These are phyloP conservation scores for Phytophthora fragariae DNA, from an alignment of 352 stramenopile species.

Conservation along the genomic window DNA sequence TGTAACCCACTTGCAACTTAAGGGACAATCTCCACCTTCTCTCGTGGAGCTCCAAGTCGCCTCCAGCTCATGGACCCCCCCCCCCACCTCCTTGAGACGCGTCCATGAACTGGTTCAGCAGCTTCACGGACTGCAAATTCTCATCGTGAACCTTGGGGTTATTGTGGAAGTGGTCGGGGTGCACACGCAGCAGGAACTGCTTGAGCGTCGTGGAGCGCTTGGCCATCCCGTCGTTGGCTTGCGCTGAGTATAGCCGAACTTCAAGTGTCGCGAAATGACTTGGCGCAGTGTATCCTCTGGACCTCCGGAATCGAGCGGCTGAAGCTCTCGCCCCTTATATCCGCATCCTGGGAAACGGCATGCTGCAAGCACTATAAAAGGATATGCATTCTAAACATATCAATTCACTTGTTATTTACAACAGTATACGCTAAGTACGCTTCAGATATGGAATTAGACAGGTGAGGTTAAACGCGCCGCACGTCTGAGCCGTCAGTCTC, in stretches of 20 bases:
- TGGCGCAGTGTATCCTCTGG: constrained; percentile 20
- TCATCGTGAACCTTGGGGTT: constrained; percentile 68
- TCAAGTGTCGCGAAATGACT: constrained; percentile 32
- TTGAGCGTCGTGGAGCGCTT: constrained; percentile 66
- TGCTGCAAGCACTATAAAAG: constrained; percentile 5
- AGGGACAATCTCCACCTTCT: constrained; percentile 24
- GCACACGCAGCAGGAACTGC: constrained; percentile 77
- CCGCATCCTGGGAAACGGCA: constrained; percentile 3
- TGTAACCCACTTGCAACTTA: background rate
- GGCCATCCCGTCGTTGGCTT: constrained; percentile 32
- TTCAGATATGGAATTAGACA: constrained; percentile 20
- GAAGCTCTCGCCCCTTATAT: background rate
- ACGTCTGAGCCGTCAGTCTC: constrained; percentile 43
- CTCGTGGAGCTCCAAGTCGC: constrained; percentile 4
- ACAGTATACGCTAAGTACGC: constrained; percentile 21
- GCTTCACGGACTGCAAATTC: constrained; percentile 73
- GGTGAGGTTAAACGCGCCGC: constrained; percentile 28
- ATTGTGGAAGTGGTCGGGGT: constrained; percentile 74
- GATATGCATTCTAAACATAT: background rate
- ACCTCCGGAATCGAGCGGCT: constrained; percentile 43
- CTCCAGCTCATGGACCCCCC: constrained; percentile 17
- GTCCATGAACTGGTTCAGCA: constrained; percentile 80
- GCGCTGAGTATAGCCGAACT: constrained; percentile 29
- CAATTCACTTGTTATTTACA: background rate
- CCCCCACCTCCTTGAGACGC: constrained; percentile 16